Evolutionary conservation across 2,329 filamentous ascomycete genomes (phyloP).

Genomic region (Phialophora expanda): DNA sequence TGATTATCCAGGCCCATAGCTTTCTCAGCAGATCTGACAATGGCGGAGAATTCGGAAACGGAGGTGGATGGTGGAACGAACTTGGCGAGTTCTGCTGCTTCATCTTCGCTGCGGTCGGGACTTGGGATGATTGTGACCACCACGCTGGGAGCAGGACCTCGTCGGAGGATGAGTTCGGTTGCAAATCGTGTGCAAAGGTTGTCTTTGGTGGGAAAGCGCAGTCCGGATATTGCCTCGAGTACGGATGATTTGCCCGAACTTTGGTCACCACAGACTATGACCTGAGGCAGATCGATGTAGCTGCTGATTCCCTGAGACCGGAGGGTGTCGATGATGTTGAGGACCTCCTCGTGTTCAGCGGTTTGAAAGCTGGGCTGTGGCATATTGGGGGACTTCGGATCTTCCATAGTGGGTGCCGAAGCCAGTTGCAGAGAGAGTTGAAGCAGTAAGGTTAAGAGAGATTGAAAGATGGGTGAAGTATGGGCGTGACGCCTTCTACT

Average conservation of each 20-base stretch:
- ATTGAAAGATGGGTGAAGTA: neutral
- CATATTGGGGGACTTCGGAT: conserved; percentile 7
- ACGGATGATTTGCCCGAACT: conserved; percentile 69
- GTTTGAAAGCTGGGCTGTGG: conserved; percentile 23
- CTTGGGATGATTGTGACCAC: conserved; percentile 53
- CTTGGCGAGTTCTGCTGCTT: conserved; percentile 33
- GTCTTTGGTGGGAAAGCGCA: conserved; percentile 64
- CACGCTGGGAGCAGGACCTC: conserved; percentile 46
- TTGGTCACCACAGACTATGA: conserved; percentile 66
- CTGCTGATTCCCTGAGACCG: conserved; percentile 56
- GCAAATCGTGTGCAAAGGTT: conserved; percentile 66
- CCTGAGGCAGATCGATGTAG: conserved; percentile 58
- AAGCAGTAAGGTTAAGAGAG: neutral
- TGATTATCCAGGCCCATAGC: conserved; percentile 55
- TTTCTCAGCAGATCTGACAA: conserved; percentile 60
- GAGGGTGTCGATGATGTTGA: conserved; percentile 61
- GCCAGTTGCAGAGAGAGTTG: neutral
- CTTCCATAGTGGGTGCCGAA: conserved; percentile 4
- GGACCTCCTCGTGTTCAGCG: conserved; percentile 49
- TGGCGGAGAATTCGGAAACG: conserved; percentile 50
- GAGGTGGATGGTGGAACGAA: conserved; percentile 35
- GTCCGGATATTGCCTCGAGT: conserved; percentile 66
- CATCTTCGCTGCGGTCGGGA: conserved; percentile 36
- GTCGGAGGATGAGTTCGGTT: conserved; percentile 63
- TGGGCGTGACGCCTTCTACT: neutral